A percentile compares a stretch with the other conserved stretches of the same genome.
Conservation (phyloP, 2,329 filamentous ascomycete genomes). For the Claviceps sp. region DNA sequence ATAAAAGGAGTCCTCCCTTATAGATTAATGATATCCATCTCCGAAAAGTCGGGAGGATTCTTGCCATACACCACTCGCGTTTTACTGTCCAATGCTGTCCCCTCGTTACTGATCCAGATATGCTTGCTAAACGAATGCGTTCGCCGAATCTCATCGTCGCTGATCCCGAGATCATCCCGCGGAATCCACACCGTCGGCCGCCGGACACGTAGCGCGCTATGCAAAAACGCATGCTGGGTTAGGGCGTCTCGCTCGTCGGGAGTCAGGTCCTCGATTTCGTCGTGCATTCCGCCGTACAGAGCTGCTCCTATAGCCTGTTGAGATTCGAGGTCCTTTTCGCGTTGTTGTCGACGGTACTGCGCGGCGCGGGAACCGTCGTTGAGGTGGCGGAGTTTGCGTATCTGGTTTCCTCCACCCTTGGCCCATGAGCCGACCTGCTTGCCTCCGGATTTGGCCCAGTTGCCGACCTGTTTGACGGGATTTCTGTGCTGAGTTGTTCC, state of each 20-base stretch:
- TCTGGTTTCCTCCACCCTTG: constrained; percentile 32
- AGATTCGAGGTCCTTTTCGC: constrained; percentile 52
- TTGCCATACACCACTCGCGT: constrained; percentile 70
- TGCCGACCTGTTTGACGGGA: constrained; percentile 33
- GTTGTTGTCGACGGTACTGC: constrained; percentile 34
- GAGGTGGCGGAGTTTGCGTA: constrained; percentile 28
- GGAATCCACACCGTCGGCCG: constrained; percentile 91
- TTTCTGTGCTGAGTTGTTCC: constrained; percentile 22
- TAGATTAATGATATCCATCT: constrained; percentile 73
- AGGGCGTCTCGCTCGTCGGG: constrained; percentile 79
- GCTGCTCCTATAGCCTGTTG: constrained; percentile 65
- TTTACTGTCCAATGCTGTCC: constrained; percentile 75
- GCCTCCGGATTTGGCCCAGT: constrained; percentile 26
- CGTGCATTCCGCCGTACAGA: constrained; percentile 74
- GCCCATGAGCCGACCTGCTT: constrained; percentile 21
- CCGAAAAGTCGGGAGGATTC: constrained; percentile 80
- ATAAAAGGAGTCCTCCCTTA: constrained; percentile 20
- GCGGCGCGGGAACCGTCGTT: constrained; percentile 26
- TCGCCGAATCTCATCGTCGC: constrained; percentile 76
- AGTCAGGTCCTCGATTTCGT: constrained; percentile 89
- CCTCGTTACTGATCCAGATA: constrained; percentile 91
- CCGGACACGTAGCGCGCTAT: constrained; percentile 71
- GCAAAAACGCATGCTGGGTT: constrained; percentile 79
- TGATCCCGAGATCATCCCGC: constrained; percentile 76
- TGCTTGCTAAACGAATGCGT: constrained; percentile 64